These are phyloP conservation scores for Pezizomycotina sp. DNA, from an alignment of 2,329 filamentous ascomycete genomes.

Conservation along the genomic window DNA sequence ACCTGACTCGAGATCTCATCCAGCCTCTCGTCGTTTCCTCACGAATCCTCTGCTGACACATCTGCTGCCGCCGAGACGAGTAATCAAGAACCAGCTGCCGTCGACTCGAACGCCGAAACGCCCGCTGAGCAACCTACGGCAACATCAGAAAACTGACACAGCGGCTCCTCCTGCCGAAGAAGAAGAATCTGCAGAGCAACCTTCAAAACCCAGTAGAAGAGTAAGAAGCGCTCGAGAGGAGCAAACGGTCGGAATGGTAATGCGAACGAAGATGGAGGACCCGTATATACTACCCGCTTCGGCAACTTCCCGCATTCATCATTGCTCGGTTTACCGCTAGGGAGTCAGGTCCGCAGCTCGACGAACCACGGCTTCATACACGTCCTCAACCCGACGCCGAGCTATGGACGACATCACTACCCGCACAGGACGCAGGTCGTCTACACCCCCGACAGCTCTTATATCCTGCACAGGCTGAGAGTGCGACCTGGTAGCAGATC, in stretches of 20 bases:
- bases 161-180: too few relatives aligned
- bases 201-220: too few relatives aligned
- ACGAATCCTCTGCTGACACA: background rate
- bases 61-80: slow-evolving; percentile 8
- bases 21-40: slow-evolving; percentile 11
- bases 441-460: slow-evolving; percentile 76
- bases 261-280: too few relatives aligned
- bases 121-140: too few relatives aligned
- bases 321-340: slow-evolving; percentile 49
- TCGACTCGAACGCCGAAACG: too few relatives aligned
- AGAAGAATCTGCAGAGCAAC: too few relatives aligned
- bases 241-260: too few relatives aligned
- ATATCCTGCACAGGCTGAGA: slow-evolving; percentile 59
- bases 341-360: slow-evolving; percentile 26
- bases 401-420: too few relatives aligned
- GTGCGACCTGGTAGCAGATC: slow-evolving; percentile 55
- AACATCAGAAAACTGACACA: too few relatives aligned
- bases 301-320: slow-evolving; percentile 77
- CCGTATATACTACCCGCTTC: slow-evolving; percentile 75
- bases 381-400: slow-evolving; percentile 60
- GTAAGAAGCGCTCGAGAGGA: too few relatives aligned
- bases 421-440: slow-evolving; percentile 75
- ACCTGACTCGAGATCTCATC: slow-evolving; percentile 17
- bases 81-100: too few relatives aligned
- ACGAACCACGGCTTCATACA: slow-evolving; percentile 53